Evolutionary conservation across 768 basidiomycete species (phyloP).

Genomic region (Hericium erinaceus): DNA sequence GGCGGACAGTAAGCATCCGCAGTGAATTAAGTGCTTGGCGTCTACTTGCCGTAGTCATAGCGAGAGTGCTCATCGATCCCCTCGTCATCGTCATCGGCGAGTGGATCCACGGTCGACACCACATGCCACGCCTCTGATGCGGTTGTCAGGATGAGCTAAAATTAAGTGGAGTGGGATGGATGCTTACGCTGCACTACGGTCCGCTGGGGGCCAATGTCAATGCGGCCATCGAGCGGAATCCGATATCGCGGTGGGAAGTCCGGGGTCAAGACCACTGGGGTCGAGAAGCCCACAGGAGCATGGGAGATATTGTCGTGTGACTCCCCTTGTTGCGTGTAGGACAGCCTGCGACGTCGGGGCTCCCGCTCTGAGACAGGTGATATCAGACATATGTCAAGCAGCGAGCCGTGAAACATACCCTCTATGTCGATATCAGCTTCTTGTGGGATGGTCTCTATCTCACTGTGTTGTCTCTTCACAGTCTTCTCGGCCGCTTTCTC

Average conservation of each 20-base stretch:
- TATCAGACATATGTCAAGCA: neutral
- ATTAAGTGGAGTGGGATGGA: no score
- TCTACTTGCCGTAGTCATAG: conserved; percentile 51
- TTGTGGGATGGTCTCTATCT: neutral
- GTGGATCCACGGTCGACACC: conserved; percentile 57
- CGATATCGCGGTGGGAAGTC: conserved; percentile 35
- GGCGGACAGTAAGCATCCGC: neutral
- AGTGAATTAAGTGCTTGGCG: neutral
- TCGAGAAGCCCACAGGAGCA: conserved; percentile 1
- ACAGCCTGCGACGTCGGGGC: neutral
- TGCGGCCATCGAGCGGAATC: conserved; percentile 8
- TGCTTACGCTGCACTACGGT: conserved; percentile 58
- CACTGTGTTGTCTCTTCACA: neutral
- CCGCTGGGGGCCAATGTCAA: conserved; percentile 10
- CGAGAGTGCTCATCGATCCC: conserved; percentile 53
- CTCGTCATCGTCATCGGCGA: conserved; percentile 70
- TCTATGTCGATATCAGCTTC: neutral
- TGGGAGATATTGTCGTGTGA: neutral
- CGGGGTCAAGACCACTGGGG: neutral
- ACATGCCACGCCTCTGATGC: conserved; percentile 64
- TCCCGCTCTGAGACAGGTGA: neutral
- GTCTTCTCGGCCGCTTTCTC: neutral
- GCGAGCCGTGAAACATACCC: neutral
- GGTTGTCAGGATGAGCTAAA: neutral
- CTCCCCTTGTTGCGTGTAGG: neutral